Base-by-base conservation (phyloP, 2,329 filamentous ascomycete species). In the Colletotrichum liriopes region DNA sequence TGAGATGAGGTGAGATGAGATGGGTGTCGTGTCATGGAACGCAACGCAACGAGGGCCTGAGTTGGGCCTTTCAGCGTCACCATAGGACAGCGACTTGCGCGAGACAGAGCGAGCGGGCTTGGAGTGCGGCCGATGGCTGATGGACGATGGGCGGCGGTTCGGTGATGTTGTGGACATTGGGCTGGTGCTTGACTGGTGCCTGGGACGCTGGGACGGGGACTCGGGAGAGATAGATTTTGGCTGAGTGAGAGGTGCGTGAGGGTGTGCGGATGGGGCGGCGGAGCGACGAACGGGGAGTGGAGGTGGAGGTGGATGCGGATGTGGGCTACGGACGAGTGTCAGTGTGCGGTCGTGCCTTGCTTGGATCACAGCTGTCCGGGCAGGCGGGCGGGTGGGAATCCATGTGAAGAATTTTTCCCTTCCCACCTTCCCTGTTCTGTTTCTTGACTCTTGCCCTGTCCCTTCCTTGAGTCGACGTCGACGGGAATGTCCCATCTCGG, bases 361-460 rank as follows among this genome's bases (percentile, higher is more conserved):
- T 23, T 52, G 23, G 23, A 7, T 51, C 23, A 20, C 29, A 55
- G 20, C 9, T 18, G 14, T 39, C 12, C 47, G 45, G 60, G 32
- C 26, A 37, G n/a, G 43, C 32, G 47, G n/a, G 60, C 35, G 45
- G 58, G 69, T 64, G 59, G 65, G 65, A 72, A 72, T 68, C 39
- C 49, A 60, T 45, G 65, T 69, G 69, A 69, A 69, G 69, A 69
- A 63, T 54, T 64, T 64, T 72, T 41, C 59, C 45, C 45, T 72
- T 69, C 59, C 60, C 60, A 69, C 69, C 69, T 69, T 72, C 69
- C 69, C 60, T 69, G 69, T 68, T 35, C n/a, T 26, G 54, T 39
- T 16, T 56, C 14, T 51, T 62, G 32, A 39, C 32, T 26, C 32
- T 51, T 51, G 29, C 32, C 32, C 29, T n/a, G 32, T 23, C 11